phyloP scores from a whole-genome alignment of 1,284 basidiomycete genomes.

The Hortiboletus rubellus region DNA sequence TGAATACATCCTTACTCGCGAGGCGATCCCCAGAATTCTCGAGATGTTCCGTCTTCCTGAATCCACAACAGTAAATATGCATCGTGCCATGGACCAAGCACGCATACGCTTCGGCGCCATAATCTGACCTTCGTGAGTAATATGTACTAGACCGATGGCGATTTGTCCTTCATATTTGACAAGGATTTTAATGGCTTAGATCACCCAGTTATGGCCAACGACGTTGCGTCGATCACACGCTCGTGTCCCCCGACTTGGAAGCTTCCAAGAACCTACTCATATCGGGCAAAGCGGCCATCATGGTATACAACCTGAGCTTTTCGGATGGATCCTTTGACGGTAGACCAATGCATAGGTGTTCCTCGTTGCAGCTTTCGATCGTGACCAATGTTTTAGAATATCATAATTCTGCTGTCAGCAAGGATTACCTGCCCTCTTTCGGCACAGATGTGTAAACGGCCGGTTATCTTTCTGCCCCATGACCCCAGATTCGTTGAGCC shows the following conservation, averaged over 20 bases:
- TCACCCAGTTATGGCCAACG: constrained; percentile 6
- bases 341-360: neutral
- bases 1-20: constrained; percentile 44
- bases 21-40: constrained; percentile 54
- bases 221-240: constrained; percentile 3
- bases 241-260: neutral
- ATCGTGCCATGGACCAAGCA: constrained; percentile 65
- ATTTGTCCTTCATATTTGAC: constrained; percentile 12
- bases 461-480: neutral
- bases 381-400: neutral
- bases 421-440: neutral
- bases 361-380: neutral
- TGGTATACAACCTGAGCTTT: neutral
- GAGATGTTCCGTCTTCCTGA: constrained; percentile 47
- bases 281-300: neutral
- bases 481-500: neutral
- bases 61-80: constrained; percentile 51
- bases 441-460: neutral
- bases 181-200: neutral
- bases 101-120: constrained; percentile 24
- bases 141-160: constrained; percentile 6
- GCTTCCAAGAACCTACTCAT: neutral
- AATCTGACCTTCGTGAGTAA: constrained; percentile 14
- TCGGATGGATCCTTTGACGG: neutral
- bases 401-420: neutral